Conservation (phyloP, 2,329 filamentous ascomycete species). For the Pyricularia sp. region DNA sequence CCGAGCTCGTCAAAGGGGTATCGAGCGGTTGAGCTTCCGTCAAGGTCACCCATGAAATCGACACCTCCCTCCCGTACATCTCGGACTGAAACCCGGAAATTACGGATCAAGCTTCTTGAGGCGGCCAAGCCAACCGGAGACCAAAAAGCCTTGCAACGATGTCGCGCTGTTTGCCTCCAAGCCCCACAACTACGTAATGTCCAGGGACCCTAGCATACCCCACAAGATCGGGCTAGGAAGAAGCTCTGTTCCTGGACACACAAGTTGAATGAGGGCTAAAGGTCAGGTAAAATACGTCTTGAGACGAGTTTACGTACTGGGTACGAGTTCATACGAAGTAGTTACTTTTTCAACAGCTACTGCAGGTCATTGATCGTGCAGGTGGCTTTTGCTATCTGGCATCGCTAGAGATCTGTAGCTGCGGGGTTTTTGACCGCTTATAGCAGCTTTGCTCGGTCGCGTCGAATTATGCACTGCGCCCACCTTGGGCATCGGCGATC, state of each 20-base stretch:
- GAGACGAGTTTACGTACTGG: neutral
- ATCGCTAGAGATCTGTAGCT: constrained; percentile 7
- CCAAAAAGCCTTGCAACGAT: neutral
- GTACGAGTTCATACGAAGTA: neutral
- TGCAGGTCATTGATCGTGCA: neutral
- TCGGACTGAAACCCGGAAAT: neutral
- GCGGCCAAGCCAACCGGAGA: neutral
- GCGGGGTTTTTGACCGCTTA: constrained; percentile 11
- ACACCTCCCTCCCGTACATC: neutral
- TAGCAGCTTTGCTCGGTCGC: neutral
- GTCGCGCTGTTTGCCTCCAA: neutral
- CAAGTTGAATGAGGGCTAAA: neutral
- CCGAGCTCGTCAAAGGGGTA: constrained; percentile 32
- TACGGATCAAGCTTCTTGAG: neutral
- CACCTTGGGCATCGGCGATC: constrained; percentile 1
- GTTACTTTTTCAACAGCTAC: neutral
- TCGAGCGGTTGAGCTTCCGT: constrained; percentile 5
- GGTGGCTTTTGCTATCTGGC: neutral
- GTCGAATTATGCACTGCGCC: neutral
- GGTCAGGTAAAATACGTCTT: neutral
- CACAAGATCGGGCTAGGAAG: neutral
- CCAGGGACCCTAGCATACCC: neutral
- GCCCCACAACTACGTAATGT: neutral
- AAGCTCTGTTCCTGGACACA: neutral
- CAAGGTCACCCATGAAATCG: neutral